These are phyloP conservation scores for Sophora flavescens DNA, from an alignment of 306 rosid genomes.

Conservation along the genomic window DNA sequence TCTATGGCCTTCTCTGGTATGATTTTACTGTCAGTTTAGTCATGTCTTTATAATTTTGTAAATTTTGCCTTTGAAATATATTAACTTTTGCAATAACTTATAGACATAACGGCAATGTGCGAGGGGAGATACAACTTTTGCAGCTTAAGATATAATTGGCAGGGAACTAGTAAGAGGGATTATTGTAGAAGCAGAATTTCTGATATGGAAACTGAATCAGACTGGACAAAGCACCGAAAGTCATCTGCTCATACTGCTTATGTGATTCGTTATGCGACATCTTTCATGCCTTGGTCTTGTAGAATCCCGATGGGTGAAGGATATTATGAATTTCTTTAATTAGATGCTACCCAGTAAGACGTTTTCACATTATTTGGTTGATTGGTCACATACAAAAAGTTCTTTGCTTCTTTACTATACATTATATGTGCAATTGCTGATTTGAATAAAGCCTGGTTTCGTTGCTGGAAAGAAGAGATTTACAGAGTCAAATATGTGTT, in stretches of 20 bases:
- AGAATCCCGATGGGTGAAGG: constrained; percentile 86
- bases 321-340: constrained; percentile 73
- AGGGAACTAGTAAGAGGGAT: constrained; percentile 42
- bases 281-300: constrained; percentile 91
- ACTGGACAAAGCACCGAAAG: constrained; percentile 74
- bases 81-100: constrained; percentile 24
- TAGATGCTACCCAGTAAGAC: constrained; percentile 23
- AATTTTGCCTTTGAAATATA: not conserved
- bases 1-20: constrained; percentile 68
- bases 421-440: constrained; percentile 47
- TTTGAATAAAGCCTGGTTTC: constrained; percentile 65
- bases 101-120: constrained; percentile 70
- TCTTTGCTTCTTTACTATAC: constrained; percentile 40
- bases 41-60: not conserved
- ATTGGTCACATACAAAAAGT: constrained; percentile 47
- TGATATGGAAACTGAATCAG: constrained; percentile 90
- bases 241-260: constrained; percentile 76
- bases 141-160: constrained; percentile 50
- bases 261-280: constrained; percentile 79
- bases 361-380: constrained; percentile 41
- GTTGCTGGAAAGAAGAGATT: constrained; percentile 69
- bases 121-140: constrained; percentile 53
- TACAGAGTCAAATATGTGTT: constrained; percentile 66
- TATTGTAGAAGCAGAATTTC: constrained; percentile 54
- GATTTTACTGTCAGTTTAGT: constrained; percentile 22